Percentiles rank a stretch among this genome's conserved stretches.
These are phyloP conservation scores for Multifurca ochricompacta DNA, from an alignment of 768 basidiomycete genomes.

Conservation along the genomic window DNA sequence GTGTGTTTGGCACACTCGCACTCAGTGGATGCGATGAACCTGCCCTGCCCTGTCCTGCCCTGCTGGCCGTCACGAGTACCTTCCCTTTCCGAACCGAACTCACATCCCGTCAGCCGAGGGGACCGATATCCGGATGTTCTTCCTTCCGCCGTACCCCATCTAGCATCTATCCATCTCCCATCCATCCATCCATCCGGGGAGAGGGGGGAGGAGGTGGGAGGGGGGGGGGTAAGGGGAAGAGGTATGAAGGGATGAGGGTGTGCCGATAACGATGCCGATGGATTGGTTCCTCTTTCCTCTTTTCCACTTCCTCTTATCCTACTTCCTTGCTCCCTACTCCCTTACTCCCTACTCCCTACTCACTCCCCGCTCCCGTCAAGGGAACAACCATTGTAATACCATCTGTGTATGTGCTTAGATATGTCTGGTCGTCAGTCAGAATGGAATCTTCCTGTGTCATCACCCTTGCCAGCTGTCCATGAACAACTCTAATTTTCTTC, in stretches of 20 bases:
- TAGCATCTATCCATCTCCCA: background rate
- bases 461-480: conserved; percentile 13
- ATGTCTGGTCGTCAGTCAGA: background rate
- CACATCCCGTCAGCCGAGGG: conserved; percentile 10
- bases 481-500: conserved; percentile 16
- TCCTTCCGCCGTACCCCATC: background rate
- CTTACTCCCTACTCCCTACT: no score
- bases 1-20: conserved; percentile 8
- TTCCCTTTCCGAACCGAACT: conserved; percentile 13
- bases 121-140: conserved; percentile 1
- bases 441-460: background rate
- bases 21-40: background rate
- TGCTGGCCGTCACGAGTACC: conserved; percentile 6
- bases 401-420: background rate
- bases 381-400: no score
- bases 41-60: no score
- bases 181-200: no score
- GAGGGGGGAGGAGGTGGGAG: no score
- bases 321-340: no score
- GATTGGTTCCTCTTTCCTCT: no score
- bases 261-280: no score
- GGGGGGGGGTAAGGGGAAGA: no score
- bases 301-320: no score
- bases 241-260: no score
- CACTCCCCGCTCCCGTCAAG: no score